phyloP scores from a whole-genome alignment of 116 monocot genomes.

The Zostera marina region DNA sequence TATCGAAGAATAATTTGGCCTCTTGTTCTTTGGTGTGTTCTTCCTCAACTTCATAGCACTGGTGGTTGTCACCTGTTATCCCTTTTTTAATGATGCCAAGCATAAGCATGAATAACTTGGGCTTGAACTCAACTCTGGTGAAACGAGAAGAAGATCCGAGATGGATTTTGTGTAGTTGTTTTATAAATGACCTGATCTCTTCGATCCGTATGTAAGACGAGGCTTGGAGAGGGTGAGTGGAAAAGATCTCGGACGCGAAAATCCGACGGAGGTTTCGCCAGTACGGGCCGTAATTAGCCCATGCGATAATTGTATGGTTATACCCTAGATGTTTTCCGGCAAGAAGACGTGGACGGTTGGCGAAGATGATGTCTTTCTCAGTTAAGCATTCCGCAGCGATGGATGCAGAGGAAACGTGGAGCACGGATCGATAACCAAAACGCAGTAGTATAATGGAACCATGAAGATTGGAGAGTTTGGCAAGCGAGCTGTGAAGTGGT shows the following conservation, averaged over 20 bases:
- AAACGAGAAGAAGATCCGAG: neutral
- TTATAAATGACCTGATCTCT: slow-evolving; percentile 4
- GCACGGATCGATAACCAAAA: slow-evolving; percentile 12
- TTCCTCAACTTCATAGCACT: too few relatives aligned
- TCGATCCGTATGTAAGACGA: slow-evolving; percentile 5
- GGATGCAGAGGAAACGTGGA: slow-evolving; percentile 13
- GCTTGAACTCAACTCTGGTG: slow-evolving; percentile 6
- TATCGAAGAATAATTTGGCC: neutral
- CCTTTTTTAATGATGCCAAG: slow-evolving; percentile 12
- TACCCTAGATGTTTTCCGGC: slow-evolving; percentile 1
- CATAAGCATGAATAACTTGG: slow-evolving; percentile 5
- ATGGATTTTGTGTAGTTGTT: neutral
- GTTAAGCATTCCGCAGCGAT: slow-evolving; percentile 19
- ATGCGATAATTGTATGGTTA: neutral
- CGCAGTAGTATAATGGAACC: slow-evolving; percentile 15
- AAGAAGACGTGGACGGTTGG: slow-evolving; percentile 11
- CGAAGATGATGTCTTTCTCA: slow-evolving; percentile 15
- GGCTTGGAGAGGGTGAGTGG: slow-evolving; percentile 10
- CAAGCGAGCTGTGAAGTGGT: slow-evolving; percentile 4
- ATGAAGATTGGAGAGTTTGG: neutral
- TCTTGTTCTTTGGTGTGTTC: slow-evolving; percentile 1
- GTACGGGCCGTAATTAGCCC: slow-evolving; percentile 13
- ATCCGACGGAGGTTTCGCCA: too few relatives aligned
- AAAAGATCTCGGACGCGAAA: slow-evolving; percentile 20
- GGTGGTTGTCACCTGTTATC: slow-evolving; percentile 7